Evolutionary conservation across 495 filamentous ascomycete genomes (phyloP).

Genomic region (Xylaria sp.): DNA sequence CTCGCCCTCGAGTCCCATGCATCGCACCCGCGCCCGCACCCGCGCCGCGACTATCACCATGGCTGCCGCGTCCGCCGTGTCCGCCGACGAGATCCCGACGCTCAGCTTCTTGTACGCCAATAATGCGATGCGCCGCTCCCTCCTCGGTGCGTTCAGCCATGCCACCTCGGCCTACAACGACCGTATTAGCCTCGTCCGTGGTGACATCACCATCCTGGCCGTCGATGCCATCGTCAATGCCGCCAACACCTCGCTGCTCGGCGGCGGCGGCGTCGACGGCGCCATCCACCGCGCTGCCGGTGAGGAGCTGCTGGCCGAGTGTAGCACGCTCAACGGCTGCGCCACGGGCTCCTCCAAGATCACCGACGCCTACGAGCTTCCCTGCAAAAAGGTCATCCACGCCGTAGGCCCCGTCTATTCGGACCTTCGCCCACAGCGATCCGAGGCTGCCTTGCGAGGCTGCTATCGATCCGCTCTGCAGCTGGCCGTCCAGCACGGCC

Average conservation of each 20-base stretch:
- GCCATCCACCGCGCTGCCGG: constrained; percentile 90
- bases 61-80: too few relatives aligned
- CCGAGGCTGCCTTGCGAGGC: constrained; percentile 60
- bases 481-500: constrained; percentile 68
- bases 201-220: constrained; percentile 82
- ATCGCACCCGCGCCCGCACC: constrained; percentile 28
- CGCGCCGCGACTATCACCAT: too few relatives aligned
- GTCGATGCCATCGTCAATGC: constrained; percentile 93
- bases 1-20: constrained; percentile 11
- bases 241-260: constrained; percentile 78
- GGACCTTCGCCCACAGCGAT: constrained; percentile 42
- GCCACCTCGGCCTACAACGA: constrained; percentile 64
- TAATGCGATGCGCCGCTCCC: constrained; percentile 45
- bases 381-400: constrained; percentile 82
- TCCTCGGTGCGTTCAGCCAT: constrained; percentile 25
- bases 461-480: constrained; percentile 82
- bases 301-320: constrained; percentile 69
- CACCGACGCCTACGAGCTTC: constrained; percentile 77
- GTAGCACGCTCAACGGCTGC: constrained; percentile 71
- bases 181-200: constrained; percentile 71
- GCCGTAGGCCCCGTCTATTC: constrained; percentile 88
- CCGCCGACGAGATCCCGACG: constrained; percentile 66
- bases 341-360: constrained; percentile 83
- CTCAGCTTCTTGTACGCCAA: constrained; percentile 65
- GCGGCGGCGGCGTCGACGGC: constrained; percentile 87